phyloP scores from a whole-genome alignment of 2,329 filamentous ascomycete species.

The Cladosporium phlei region DNA sequence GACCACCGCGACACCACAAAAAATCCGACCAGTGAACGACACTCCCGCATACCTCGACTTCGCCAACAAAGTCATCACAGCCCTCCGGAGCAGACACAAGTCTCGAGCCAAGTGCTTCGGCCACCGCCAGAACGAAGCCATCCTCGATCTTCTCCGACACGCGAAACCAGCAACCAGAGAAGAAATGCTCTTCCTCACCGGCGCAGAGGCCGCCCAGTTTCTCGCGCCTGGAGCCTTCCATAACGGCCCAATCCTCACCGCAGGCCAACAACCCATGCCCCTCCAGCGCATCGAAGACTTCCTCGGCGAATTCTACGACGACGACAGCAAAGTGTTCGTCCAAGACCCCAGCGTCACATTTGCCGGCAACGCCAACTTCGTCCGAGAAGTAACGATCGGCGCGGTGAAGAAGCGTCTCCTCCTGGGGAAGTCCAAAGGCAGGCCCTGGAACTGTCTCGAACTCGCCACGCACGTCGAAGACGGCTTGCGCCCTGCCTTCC shows the following conservation, averaged over 20 bases:
- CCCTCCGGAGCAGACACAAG: not conserved
- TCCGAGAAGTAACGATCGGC: slow-evolving; percentile 20
- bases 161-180: slow-evolving; percentile 19
- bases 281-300: slow-evolving; percentile 25
- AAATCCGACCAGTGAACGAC: slow-evolving; percentile 2
- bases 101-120: not conserved
- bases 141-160: slow-evolving; percentile 20
- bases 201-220: slow-evolving; percentile 21
- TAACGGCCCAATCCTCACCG: slow-evolving; percentile 25
- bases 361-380: slow-evolving; percentile 10
- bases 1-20: not conserved
- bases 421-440: slow-evolving; percentile 11
- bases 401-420: slow-evolving; percentile 27
- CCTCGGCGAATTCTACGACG: slow-evolving; percentile 29
- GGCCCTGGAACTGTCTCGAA: slow-evolving; percentile 31
- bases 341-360: slow-evolving; percentile 25
- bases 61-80: not conserved
- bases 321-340: slow-evolving; percentile 23
- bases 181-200: slow-evolving; percentile 25
- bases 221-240: slow-evolving; percentile 22
- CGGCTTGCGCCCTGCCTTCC: slow-evolving; percentile 28
- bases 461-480: slow-evolving; percentile 30
- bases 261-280: slow-evolving; percentile 24
- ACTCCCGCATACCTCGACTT: not conserved
- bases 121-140: not conserved